phyloP scores from a whole-genome alignment of 1,139 yeast genomes.

The Groenewaldozyma sp. region DNA sequence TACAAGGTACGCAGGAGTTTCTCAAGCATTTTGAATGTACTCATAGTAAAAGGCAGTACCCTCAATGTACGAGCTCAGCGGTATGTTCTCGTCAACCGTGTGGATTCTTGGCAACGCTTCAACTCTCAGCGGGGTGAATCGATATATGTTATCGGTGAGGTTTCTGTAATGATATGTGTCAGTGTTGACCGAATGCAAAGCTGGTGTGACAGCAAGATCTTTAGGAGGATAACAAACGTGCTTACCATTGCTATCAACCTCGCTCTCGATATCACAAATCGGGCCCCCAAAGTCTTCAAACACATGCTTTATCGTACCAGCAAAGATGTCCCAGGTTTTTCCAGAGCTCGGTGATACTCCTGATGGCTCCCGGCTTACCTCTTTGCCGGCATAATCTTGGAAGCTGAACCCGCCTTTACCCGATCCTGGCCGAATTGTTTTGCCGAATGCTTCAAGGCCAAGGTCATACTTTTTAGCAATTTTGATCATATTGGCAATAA shows the following conservation, averaged over 20 bases:
- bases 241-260: no score
- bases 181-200: constrained; percentile 64
- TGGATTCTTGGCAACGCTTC: constrained; percentile 8
- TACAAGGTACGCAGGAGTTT: no score
- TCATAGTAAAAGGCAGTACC: constrained; percentile 52
- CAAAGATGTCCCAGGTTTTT: constrained; percentile 43
- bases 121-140: constrained; percentile 39
- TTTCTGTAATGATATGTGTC: constrained; percentile 71
- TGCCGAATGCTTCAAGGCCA: constrained; percentile 25
- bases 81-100: constrained; percentile 16
- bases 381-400: constrained; percentile 15
- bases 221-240: no score
- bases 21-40: constrained; percentile 23
- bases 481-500: constrained; percentile 30
- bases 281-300: constrained; percentile 39
- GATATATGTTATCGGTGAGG: constrained; percentile 57
- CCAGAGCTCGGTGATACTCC: constrained; percentile 45
- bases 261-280: no score
- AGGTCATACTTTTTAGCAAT: constrained; percentile 38
- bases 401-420: constrained; percentile 35
- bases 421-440: constrained; percentile 2
- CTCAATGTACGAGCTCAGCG: constrained; percentile 45
- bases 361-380: constrained; percentile 43
- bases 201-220: constrained; percentile 45
- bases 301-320: constrained; percentile 48